Evolutionary conservation across 345 rosid genomes (phyloP).

Genomic region (Arabis hirsuta): DNA sequence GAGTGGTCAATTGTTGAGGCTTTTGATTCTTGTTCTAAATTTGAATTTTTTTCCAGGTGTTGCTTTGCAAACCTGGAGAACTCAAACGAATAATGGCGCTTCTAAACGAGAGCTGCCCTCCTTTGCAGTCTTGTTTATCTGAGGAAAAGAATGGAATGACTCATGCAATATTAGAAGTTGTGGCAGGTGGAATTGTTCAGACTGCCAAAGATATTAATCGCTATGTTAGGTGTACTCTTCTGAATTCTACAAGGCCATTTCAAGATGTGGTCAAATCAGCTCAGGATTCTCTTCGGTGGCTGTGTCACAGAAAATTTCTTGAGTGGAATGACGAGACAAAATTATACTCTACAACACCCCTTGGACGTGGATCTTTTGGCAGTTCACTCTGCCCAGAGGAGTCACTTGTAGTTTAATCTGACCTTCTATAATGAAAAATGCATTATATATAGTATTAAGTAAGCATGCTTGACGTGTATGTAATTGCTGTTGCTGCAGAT

Average conservation of each 20-base stretch:
- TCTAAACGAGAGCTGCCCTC: constrained; percentile 82
- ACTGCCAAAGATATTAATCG: constrained; percentile 89
- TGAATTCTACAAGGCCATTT: constrained; percentile 92
- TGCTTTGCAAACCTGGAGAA: constrained; percentile 88
- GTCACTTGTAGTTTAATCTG: constrained; percentile 68
- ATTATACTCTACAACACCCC: constrained; percentile 84
- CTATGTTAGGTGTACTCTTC: constrained; percentile 95
- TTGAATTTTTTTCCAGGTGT: constrained; percentile 57
- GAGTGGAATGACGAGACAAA: constrained; percentile 95
- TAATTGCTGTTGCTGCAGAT: constrained; percentile 57
- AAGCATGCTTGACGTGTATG: constrained; percentile 29
- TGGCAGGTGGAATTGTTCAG: constrained; percentile 98
- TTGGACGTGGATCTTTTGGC: constrained; percentile 97
- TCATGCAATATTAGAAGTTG: constrained; percentile 98
- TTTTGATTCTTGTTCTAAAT: constrained; percentile 29
- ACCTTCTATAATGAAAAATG: constrained; percentile 31
- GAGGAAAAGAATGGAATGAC: constrained; percentile 99
- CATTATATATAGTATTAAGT: constrained; percentile 15
- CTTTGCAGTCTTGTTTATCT: constrained; percentile 91
- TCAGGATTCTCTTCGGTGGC: constrained; percentile 97
- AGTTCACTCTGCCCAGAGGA: constrained; percentile 99
- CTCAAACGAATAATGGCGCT: constrained; percentile 77
- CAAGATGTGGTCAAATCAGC: constrained; percentile 96
- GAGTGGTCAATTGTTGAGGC: constrained; percentile 23
- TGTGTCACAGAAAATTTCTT: constrained; percentile 87